Evolutionary conservation across 2,329 filamentous ascomycete species (phyloP).

Genomic region (Neofusicoccum sp.): DNA sequence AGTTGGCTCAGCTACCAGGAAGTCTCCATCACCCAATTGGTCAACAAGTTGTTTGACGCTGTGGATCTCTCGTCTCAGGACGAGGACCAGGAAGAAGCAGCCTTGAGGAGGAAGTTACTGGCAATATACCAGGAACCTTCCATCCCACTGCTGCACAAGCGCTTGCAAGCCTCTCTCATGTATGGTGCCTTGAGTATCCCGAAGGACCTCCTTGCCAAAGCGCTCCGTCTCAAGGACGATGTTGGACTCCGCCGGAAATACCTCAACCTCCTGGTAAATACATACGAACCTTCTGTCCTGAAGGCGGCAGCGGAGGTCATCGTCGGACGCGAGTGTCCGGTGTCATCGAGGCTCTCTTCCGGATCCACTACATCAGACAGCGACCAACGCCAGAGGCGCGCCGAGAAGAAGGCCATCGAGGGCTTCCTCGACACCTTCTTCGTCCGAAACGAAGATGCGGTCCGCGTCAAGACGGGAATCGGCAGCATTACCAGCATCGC

Average conservation of each 20-base stretch:
- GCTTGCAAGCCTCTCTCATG: constrained; percentile 57
- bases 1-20: constrained; percentile 63
- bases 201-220: constrained; percentile 48
- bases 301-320: constrained; percentile 57
- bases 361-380: constrained; percentile 35
- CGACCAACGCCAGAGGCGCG: constrained; percentile 34
- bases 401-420: constrained; percentile 46
- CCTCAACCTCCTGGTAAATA: constrained; percentile 56
- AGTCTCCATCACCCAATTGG: constrained; percentile 57
- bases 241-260: constrained; percentile 58
- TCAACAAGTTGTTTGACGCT: constrained; percentile 55
- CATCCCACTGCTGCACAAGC: constrained; percentile 54
- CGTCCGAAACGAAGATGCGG: constrained; percentile 58
- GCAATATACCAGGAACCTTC: constrained; percentile 53
- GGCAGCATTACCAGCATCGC: constrained; percentile 41
- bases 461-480: constrained; percentile 36
- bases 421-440: constrained; percentile 58
- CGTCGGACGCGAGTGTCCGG: constrained; percentile 53
- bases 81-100: constrained; percentile 1
- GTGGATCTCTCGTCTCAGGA: constrained; percentile 25
- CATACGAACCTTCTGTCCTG: constrained; percentile 54
- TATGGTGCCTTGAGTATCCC: constrained; percentile 59
- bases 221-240: constrained; percentile 53
- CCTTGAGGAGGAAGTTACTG: constrained; percentile 51
- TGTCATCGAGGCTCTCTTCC: constrained; percentile 36